Base-by-base conservation (phyloP, 2,329 filamentous ascomycete genomes). In the Xylaria sp. region DNA sequence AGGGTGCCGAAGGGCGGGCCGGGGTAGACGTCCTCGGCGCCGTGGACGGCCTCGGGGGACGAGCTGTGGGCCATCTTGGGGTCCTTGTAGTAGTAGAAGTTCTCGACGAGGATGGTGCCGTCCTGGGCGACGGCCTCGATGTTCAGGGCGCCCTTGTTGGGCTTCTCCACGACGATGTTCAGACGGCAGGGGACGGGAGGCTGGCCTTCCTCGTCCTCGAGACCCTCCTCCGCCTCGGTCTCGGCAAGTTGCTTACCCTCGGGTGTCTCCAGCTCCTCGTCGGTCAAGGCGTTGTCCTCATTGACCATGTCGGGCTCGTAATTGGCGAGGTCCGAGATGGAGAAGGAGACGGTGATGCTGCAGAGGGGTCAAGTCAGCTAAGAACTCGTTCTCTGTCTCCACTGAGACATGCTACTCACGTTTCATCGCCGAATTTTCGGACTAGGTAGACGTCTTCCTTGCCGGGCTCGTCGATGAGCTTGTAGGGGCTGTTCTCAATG, bases 1-100 rank as follows among this genome's bases (percentile, higher is more conserved):
- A 99, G 87, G 82, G 92, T 96, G 79, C 88, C 89, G 77, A 97
- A 98, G 57, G 92, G 91, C 64, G 95, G 95, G 58, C 95, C 95
- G 41, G 91, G 89, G 81, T 98, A 99, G 69, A 93, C 79, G 66
- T 88, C 87, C 76, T 90, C 86, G 73, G 92, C 85, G 71, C 86
- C 81, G 84, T 92, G 93, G 68, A 90, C 87, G 74, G 87, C 85
- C 73, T 96, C 92, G 67, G 92, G 88, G 52, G 84, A 88, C 72
- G 89, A 82, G 65, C 90, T 87, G 74, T 92, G 87, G 41, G 94
- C 92, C 67, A 96, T 81, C 60, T 90, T 88, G 63, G 90, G 83
- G 70, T 93, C 89, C 70, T 86, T 83, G 82, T 92, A 96, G 84
- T 92, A 94, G 78, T 90, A 93, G 72, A 98, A 86, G 80, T 95